Conservation (phyloP, 2,329 filamentous ascomycete species). For the Ophiobolus disseminans region DNA sequence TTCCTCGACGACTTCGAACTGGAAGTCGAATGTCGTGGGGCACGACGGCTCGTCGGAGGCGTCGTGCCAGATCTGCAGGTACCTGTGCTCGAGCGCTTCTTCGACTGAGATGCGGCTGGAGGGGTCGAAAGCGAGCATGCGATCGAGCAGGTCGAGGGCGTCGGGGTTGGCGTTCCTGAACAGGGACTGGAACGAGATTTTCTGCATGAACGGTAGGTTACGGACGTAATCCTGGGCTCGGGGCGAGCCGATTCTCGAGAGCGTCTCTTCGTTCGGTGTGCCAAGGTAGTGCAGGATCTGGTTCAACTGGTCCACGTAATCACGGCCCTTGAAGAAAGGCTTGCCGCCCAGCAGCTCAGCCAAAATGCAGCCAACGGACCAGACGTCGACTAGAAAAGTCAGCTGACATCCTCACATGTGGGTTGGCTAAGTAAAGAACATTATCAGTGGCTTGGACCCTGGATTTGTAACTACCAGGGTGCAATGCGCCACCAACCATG, state of each 20-base stretch:
- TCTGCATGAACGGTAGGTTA: slow-evolving; percentile 93
- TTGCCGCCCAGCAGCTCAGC: slow-evolving; percentile 94
- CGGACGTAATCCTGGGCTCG: slow-evolving; percentile 98
- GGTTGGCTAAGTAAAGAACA: slow-evolving; percentile 7
- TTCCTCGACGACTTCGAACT: slow-evolving; percentile 97
- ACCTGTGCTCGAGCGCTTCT: slow-evolving; percentile 92
- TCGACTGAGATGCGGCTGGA: slow-evolving; percentile 93
- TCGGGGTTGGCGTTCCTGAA: slow-evolving; percentile 97
- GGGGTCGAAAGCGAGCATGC: slow-evolving; percentile 97
- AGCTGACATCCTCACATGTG: slow-evolving; percentile 23
- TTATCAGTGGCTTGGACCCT: slow-evolving; percentile 11
- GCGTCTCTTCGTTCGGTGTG: slow-evolving; percentile 93
- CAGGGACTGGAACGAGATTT: slow-evolving; percentile 84
- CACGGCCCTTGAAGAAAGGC: slow-evolving; percentile 98
- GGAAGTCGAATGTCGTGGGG: slow-evolving; percentile 95
- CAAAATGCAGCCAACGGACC: slow-evolving; percentile 98
- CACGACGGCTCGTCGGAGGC: slow-evolving; percentile 94
- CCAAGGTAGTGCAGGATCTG: slow-evolving; percentile 98
- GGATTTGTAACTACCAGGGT: slow-evolving; percentile 2
- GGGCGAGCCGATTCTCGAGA: slow-evolving; percentile 91
- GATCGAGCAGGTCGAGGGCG: slow-evolving; percentile 91
- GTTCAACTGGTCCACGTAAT: slow-evolving; percentile 99
- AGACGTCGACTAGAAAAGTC: slow-evolving; percentile 80
- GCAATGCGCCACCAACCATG: slow-evolving; percentile 3
- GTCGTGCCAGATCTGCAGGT: slow-evolving; percentile 98